A percentile compares a stretch with the other conserved stretches of the same genome.
phyloP scores from a whole-genome alignment of 306 rosid species.

The Pyrus pyrifolia region DNA sequence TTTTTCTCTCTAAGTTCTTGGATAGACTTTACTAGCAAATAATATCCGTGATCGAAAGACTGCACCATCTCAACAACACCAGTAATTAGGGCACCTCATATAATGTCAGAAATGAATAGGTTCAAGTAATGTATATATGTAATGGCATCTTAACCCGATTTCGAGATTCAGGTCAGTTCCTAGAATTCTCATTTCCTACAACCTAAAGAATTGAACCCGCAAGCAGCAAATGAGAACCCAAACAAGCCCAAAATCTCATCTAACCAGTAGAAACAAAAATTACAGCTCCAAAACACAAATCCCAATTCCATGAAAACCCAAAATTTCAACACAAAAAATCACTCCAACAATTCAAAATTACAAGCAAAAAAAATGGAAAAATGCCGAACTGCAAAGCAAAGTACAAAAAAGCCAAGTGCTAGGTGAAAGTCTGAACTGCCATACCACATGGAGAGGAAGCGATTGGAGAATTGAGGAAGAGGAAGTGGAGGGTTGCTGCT shows the following conservation, averaged over 20 bases:
- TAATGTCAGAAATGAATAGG: not conserved
- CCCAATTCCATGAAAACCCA: slow-evolving; percentile 7
- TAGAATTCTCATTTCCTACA: not conserved
- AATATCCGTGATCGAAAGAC: slow-evolving; percentile 97
- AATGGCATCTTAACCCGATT: not conserved
- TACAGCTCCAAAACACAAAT: not conserved
- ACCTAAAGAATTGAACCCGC: not conserved
- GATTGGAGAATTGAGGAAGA: slow-evolving; percentile 93
- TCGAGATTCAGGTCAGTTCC: not conserved
- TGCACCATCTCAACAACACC: slow-evolving; percentile 43
- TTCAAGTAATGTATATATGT: not conserved
- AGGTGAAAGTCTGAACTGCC: not conserved
- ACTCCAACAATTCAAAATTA: not conserved
- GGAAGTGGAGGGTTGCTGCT: slow-evolving; percentile 87
- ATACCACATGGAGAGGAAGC: slow-evolving; percentile 95
- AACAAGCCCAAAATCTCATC: not conserved
- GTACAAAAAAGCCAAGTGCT: not conserved
- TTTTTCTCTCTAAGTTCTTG: slow-evolving; percentile 97
- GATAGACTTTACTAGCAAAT: slow-evolving; percentile 84
- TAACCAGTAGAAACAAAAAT: not conserved
- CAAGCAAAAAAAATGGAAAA: not conserved
- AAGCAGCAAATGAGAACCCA: not conserved
- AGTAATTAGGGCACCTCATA: slow-evolving; percentile 11
- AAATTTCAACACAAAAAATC: not conserved
- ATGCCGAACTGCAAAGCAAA: not conserved